Evolutionary conservation across 495 filamentous ascomycete genomes (phyloP).

Genomic region (Parathielavia appendiculata): DNA sequence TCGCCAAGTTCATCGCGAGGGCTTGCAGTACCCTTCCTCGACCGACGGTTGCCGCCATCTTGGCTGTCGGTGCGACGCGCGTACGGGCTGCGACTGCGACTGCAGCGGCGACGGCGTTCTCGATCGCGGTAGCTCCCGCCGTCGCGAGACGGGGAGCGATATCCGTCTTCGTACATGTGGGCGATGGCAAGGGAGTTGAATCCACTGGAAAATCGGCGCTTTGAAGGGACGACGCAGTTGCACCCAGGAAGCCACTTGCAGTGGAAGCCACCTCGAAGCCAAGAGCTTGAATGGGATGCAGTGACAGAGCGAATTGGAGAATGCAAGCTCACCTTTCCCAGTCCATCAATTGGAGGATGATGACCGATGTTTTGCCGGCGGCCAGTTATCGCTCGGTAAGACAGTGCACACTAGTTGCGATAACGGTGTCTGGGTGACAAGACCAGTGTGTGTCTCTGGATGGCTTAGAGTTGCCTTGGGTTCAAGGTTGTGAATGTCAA

Average conservation of each 20-base stretch:
- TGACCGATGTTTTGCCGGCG: constrained; percentile 8
- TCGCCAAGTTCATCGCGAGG: constrained; percentile 21
- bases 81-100: constrained; percentile 16
- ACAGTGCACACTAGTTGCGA: constrained; percentile 5
- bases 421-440: constrained; percentile 7
- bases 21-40: constrained; percentile 46
- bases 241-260: background rate
- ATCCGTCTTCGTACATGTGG: constrained; percentile 26
- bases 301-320: background rate
- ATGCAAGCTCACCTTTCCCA: constrained; percentile 8
- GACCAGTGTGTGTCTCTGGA: background rate
- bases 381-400: background rate
- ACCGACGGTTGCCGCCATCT: constrained; percentile 34
- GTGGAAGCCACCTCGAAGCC: constrained; percentile 1
- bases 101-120: constrained; percentile 7
- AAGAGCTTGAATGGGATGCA: background rate
- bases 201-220: background rate
- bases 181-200: background rate
- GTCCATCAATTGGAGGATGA: background rate
- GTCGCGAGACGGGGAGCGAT: constrained; percentile 21
- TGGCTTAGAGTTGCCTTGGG: background rate
- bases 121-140: constrained; percentile 22
- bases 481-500: background rate
- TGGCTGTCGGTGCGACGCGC: constrained; percentile 24
- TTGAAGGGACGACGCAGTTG: background rate